A percentile compares a stretch with the other conserved stretches of the same genome.
phyloP scores from a whole-genome alignment of 768 basidiomycete species.

The Mycena crocata region DNA sequence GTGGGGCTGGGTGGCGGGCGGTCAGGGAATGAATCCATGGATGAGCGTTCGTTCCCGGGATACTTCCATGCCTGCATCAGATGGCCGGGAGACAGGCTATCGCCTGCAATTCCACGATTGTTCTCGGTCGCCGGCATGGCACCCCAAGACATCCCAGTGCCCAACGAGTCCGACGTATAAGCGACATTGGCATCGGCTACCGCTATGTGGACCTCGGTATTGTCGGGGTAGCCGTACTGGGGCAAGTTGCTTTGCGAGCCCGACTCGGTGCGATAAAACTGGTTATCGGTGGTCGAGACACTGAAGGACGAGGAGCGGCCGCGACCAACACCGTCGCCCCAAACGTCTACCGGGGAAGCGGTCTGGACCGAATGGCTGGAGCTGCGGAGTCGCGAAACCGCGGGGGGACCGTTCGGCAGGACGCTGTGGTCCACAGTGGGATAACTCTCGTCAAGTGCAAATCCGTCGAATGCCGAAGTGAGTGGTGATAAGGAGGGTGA shows the following conservation, averaged over 20 bases:
- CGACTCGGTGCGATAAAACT: constrained; percentile 24
- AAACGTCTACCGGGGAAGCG: constrained; percentile 20
- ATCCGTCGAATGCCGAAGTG: constrained; percentile 24
- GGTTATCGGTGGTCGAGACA: constrained; percentile 13
- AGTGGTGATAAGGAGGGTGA: constrained; percentile 32
- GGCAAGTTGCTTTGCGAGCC: not conserved
- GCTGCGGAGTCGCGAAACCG: constrained; percentile 28
- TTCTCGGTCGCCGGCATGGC: not conserved
- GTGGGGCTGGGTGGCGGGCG: constrained; percentile 27
- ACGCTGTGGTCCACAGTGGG: constrained; percentile 9
- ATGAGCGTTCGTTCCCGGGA: constrained; percentile 7
- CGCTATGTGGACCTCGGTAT: constrained; percentile 21
- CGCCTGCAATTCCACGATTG: not conserved
- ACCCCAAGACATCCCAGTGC: constrained; percentile 31
- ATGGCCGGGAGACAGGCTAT: not conserved
- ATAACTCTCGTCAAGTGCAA: constrained; percentile 25
- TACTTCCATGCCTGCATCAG: constrained; percentile 17
- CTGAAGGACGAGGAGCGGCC: constrained; percentile 32
- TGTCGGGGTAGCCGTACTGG: constrained; percentile 5
- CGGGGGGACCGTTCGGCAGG: constrained; percentile 22
- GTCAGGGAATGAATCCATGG: not conserved
- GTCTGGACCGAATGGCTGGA: constrained; percentile 21
- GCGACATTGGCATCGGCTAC: constrained; percentile 5
- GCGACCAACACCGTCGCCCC: constrained; percentile 32
- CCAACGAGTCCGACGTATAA: not conserved